Conservation (phyloP, 345 rosid species). For the Citropsis articulata region DNA sequence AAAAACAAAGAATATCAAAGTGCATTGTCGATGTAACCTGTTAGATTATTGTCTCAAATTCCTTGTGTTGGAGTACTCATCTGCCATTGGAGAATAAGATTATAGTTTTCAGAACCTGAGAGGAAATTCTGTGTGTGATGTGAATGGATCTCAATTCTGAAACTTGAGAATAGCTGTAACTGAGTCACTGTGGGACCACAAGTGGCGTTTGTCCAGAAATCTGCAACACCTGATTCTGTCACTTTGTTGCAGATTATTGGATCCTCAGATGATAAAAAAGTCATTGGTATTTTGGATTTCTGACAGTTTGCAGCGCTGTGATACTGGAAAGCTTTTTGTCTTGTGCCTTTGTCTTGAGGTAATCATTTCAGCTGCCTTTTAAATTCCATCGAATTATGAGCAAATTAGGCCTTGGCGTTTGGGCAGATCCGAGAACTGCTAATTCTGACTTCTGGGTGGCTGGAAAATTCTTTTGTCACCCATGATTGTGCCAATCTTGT, state of each 20-base stretch:
- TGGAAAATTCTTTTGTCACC: conserved; percentile 7
- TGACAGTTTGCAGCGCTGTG: conserved; percentile 22
- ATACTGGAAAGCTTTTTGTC: conserved; percentile 19
- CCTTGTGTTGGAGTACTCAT: conserved; percentile 3
- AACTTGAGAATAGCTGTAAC: conserved; percentile 8
- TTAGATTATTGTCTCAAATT: conserved; percentile 6
- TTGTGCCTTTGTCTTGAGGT: conserved; percentile 23
- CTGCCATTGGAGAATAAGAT: conserved; percentile 2
- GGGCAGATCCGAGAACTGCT: conserved; percentile 2
- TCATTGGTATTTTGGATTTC: conserved; percentile 9
- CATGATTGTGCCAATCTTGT: not conserved
- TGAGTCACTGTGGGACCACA: conserved; percentile 21
- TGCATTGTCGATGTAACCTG: conserved; percentile 45
- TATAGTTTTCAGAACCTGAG: conserved; percentile 20
- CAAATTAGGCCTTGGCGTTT: conserved; percentile 11
- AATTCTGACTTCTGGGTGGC: not conserved
- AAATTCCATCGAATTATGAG: conserved; percentile 10
- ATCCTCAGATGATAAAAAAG: conserved; percentile 22
- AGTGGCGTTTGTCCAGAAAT: conserved; percentile 22
- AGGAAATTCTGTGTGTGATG: conserved; percentile 21
- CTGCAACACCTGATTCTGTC: conserved; percentile 28
- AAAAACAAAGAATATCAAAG: conserved; percentile 32
- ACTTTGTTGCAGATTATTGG: conserved; percentile 27
- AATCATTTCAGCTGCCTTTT: conserved; percentile 17
- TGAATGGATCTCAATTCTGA: conserved; percentile 11